Evolutionary conservation across 345 rosid genomes (phyloP).

Genomic region (Noccaea caerulescens): DNA sequence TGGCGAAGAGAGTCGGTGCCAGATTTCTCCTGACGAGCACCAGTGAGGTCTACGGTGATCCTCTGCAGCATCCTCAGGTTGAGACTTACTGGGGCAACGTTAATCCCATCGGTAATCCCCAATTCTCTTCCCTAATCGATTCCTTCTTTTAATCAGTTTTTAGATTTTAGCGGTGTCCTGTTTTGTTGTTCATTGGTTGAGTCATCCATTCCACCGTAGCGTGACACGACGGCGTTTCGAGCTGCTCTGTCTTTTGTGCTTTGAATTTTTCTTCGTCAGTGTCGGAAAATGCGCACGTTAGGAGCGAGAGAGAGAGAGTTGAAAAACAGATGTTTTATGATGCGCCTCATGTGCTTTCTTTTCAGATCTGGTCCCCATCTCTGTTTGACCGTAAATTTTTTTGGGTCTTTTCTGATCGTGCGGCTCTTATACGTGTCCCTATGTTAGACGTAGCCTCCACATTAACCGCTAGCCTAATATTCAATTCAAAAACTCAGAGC

Average conservation of each 20-base stretch:
- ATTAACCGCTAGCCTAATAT: slow-evolving; percentile 13
- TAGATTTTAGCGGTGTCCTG: background rate
- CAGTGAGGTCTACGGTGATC: slow-evolving; percentile 95
- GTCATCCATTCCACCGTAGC: slow-evolving; percentile 5
- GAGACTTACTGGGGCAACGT: slow-evolving; percentile 95
- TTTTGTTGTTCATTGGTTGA: background rate
- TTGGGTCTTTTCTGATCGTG: slow-evolving; percentile 44
- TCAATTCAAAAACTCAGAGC: background rate
- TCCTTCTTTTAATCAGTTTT: background rate
- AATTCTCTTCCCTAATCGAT: background rate
- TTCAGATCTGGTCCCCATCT: slow-evolving; percentile 42
- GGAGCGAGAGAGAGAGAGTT: background rate
- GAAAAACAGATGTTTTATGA: slow-evolving; percentile 44
- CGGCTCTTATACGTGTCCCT: slow-evolving; percentile 41
- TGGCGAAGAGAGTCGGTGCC: slow-evolving; percentile 82
- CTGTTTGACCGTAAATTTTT: slow-evolving; percentile 29
- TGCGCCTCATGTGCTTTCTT: slow-evolving; percentile 33
- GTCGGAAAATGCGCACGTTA: slow-evolving; percentile 45
- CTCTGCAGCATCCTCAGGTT: slow-evolving; percentile 80
- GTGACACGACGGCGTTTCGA: slow-evolving; percentile 34
- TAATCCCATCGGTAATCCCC: slow-evolving; percentile 70
- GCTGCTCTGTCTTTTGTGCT: slow-evolving; percentile 21
- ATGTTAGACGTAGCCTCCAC: slow-evolving; percentile 30
- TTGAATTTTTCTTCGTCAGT: slow-evolving; percentile 1
- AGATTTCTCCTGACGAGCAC: slow-evolving; percentile 86